Evolutionary conservation across 1,284 basidiomycete species (phyloP).

Genomic region (Trichosporon sp.): DNA sequence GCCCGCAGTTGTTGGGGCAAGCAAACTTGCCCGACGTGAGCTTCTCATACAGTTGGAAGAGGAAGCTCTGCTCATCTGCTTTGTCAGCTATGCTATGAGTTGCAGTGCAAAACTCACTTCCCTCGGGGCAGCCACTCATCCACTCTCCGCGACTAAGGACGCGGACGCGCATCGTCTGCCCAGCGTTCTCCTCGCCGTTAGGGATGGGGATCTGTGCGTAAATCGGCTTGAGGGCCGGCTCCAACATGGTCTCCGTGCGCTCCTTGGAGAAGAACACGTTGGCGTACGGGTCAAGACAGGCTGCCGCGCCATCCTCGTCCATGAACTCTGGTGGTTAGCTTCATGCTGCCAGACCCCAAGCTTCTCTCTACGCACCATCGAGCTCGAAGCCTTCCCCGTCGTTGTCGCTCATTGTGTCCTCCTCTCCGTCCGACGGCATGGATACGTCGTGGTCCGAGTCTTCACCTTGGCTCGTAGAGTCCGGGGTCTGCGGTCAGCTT

Average conservation of each 20-base stretch:
- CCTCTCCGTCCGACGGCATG: background rate
- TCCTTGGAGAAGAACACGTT: conserved; percentile 91
- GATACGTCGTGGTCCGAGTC: conserved; percentile 46
- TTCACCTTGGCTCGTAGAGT: conserved; percentile 5
- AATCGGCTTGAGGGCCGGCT: conserved; percentile 66
- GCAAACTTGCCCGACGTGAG: conserved; percentile 66
- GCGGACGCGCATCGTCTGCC: conserved; percentile 58
- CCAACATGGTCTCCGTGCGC: conserved; percentile 78
- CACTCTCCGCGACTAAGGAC: conserved; percentile 85
- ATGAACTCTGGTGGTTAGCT: conserved; percentile 23
- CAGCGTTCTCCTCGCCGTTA: conserved; percentile 52
- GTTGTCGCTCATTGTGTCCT: conserved; percentile 46
- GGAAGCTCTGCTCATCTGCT: conserved; percentile 75
- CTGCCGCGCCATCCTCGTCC: conserved; percentile 43
- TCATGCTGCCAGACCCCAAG: too few species aligned
- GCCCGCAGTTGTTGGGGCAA: conserved; percentile 74
- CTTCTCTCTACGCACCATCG: conserved; percentile 30
- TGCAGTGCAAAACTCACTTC: conserved; percentile 49
- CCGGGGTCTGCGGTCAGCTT: conserved; percentile 16
- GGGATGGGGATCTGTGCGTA: conserved; percentile 20
- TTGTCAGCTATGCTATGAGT: background rate
- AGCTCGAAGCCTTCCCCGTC: conserved; percentile 54
- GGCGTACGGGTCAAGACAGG: conserved; percentile 74
- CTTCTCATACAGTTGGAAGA: conserved; percentile 78
- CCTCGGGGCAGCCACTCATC: conserved; percentile 95